These are phyloP conservation scores for Cornus controversa DNA, from an alignment of 148 eudicot species.

Conservation along the genomic window DNA sequence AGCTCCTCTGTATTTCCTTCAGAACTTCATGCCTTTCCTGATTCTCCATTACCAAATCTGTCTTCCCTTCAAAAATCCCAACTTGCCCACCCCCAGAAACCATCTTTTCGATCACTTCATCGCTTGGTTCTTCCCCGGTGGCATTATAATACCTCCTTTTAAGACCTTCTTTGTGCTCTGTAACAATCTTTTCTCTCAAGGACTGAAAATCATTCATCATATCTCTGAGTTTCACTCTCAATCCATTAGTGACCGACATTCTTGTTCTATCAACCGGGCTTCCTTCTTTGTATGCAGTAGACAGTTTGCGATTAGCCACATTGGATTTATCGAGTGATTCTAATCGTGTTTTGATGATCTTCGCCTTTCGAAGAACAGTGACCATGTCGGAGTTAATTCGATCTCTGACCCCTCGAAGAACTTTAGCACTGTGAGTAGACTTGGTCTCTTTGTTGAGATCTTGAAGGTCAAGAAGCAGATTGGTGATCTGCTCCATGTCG, in stretches of 20 bases:
- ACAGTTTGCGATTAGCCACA: background rate
- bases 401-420: conserved; percentile 16
- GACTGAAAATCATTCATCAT: conserved; percentile 19
- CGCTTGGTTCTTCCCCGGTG: conserved; percentile 12
- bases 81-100: conserved; percentile 7
- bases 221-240: conserved; percentile 15
- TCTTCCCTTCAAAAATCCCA: conserved; percentile 18
- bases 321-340: conserved; percentile 17
- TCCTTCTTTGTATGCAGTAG: background rate
- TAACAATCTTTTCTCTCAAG: conserved; percentile 11
- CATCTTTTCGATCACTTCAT: conserved; percentile 16
- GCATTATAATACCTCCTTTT: conserved; percentile 18
- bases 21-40: conserved; percentile 6
- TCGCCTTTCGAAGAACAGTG: conserved; percentile 19
- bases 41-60: conserved; percentile 18
- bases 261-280: conserved; percentile 15
- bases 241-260: conserved; percentile 11
- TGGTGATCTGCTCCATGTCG: conserved; percentile 17
- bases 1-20: conserved; percentile 19
- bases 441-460: conserved; percentile 14
- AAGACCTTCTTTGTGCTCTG: conserved; percentile 16
- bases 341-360: conserved; percentile 10
- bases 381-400: conserved; percentile 19
- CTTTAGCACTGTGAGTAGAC: conserved; percentile 13
- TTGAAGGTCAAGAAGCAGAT: conserved; percentile 15